These are phyloP conservation scores for Euclidium syriacum DNA, from an alignment of 345 rosid genomes.

Conservation along the genomic window DNA sequence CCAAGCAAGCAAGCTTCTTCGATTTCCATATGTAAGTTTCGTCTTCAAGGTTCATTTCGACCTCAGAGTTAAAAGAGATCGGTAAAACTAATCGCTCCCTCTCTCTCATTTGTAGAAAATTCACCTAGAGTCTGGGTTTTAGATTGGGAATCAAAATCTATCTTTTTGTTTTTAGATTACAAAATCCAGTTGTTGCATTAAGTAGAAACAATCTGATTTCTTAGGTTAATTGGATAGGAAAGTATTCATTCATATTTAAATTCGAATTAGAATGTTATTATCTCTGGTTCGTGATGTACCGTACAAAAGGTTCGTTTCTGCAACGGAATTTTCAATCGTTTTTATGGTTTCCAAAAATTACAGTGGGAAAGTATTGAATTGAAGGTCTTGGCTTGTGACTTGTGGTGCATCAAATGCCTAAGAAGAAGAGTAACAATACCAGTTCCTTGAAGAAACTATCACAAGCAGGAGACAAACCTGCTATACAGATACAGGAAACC, in stretches of 20 bases:
- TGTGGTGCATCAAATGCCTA: slow-evolving; percentile 21
- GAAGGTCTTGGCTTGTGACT: slow-evolving; percentile 2
- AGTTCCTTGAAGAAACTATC: slow-evolving; percentile 21
- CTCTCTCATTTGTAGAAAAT: background rate
- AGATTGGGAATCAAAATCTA: background rate
- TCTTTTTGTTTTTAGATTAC: background rate
- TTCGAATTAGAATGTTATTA: background rate
- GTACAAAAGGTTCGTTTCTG: background rate
- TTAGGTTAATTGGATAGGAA: background rate
- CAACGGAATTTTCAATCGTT: background rate
- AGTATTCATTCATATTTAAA: background rate
- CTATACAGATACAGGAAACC: background rate
- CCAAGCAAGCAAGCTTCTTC: background rate
- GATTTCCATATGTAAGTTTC: slow-evolving; percentile 5
- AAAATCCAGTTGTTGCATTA: background rate
- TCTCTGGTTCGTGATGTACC: background rate
- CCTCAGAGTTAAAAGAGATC: background rate
- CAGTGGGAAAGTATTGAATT: slow-evolving; percentile 1
- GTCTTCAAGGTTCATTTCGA: background rate
- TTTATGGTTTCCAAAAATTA: background rate
- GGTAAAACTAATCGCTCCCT: background rate
- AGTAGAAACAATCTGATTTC: background rate
- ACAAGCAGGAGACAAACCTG: slow-evolving; percentile 2
- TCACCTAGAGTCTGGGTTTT: background rate
- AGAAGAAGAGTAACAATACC: slow-evolving; percentile 12